Evolutionary conservation across 371 early-diverging fungal species (phyloP).

Genomic region (Mortierella polycephala): DNA sequence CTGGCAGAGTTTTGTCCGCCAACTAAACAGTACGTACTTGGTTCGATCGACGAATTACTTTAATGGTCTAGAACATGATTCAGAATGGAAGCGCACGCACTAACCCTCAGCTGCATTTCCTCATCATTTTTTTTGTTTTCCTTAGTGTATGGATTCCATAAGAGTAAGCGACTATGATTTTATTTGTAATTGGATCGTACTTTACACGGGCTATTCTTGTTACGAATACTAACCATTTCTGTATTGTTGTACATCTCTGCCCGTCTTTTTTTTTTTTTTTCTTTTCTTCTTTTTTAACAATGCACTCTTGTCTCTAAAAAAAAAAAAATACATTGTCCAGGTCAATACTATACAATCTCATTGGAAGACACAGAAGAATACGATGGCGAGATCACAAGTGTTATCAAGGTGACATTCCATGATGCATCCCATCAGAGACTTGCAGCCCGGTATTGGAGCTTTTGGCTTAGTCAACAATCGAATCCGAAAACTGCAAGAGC

Average conservation of each 20-base stretch:
- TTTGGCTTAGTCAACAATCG: conserved; percentile 79
- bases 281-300: too few relatives aligned
- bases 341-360: conserved; percentile 66
- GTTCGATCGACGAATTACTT: too few relatives aligned
- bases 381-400: conserved; percentile 65
- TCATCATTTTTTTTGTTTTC: not conserved
- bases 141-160: conserved; percentile 57
- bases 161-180: conserved; percentile 31
- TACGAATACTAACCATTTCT: not conserved
- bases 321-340: conserved; percentile 23
- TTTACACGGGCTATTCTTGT: not conserved
- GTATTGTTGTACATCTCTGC: not conserved
- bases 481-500: conserved; percentile 72
- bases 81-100: too few relatives aligned
- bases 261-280: conserved; percentile 3
- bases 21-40: conserved; percentile 73
- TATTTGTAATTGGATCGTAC: not conserved
- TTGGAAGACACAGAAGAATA: conserved; percentile 60
- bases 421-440: conserved; percentile 78
- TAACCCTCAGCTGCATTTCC: too few relatives aligned
- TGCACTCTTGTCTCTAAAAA: not conserved
- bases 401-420: conserved; percentile 78
- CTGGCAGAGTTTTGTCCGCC: conserved; percentile 88
- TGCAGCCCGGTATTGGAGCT: conserved; percentile 78
- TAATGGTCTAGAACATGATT: too few relatives aligned